A percentile compares a stretch with the other conserved stretches of the same genome.
Evolutionary conservation across 2,329 filamentous ascomycete species (phyloP).

Genomic region (Calonectria leucothoes): DNA sequence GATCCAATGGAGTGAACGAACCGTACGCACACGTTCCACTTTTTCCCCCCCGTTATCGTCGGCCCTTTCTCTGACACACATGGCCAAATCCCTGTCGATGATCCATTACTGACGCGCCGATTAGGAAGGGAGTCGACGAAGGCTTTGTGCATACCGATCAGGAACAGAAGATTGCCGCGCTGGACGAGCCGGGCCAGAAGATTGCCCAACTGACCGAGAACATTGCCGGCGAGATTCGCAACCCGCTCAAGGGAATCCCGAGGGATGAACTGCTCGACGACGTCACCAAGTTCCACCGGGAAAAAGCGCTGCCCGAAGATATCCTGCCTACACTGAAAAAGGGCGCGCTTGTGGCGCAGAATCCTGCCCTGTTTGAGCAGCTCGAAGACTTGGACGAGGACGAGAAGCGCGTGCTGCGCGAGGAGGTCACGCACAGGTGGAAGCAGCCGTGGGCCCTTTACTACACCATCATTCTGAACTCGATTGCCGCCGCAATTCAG

Average conservation of each 20-base stretch:
- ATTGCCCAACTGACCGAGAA: slow-evolving; percentile 32
- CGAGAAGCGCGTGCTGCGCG: slow-evolving; percentile 53
- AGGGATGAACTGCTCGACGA: slow-evolving; percentile 63
- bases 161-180: slow-evolving; percentile 6
- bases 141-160: background rate
- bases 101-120: background rate
- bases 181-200: slow-evolving; percentile 15
- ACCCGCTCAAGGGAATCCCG: slow-evolving; percentile 63
- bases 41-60: background rate
- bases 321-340: slow-evolving; percentile 52
- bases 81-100: background rate
- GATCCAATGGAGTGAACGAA: slow-evolving; percentile 4
- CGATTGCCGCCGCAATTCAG: slow-evolving; percentile 66
- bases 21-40: slow-evolving; percentile 1
- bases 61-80: background rate
- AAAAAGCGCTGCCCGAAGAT: slow-evolving; percentile 58
- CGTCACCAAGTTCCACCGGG: slow-evolving; percentile 64
- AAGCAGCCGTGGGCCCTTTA: slow-evolving; percentile 60
- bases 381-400: slow-evolving; percentile 57
- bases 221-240: slow-evolving; percentile 50
- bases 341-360: slow-evolving; percentile 45
- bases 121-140: slow-evolving; percentile 6
- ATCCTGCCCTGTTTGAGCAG: slow-evolving; percentile 59
- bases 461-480: slow-evolving; percentile 62
- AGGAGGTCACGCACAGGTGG: slow-evolving; percentile 63